Base-by-base conservation (phyloP, 2,329 filamentous ascomycete genomes). In the Sphaerulina populicola region DNA sequence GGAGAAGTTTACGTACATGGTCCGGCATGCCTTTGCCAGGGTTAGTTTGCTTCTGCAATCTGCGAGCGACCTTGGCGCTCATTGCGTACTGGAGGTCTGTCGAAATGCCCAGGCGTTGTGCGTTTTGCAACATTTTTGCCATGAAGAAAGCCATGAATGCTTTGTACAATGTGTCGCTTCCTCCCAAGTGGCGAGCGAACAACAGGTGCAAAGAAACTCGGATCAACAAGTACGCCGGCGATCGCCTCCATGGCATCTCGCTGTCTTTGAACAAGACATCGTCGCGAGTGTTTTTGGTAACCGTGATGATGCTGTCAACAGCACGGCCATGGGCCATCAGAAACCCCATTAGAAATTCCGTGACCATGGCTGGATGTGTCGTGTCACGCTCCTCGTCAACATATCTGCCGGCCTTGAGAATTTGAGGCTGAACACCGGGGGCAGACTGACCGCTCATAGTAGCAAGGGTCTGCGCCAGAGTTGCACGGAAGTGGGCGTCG, bases 261-360 rank as follows among this genome's bases (percentile, higher is more conserved):
- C 72, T 53, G 0, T 68, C 60, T 3, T 46, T 21, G 62, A 78
- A 75, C 10, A 71, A 73, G 0, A 84, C 75, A 14, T 85, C 81
- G 46, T 86, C 83, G 0, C 78, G 73, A 0, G 85, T 73, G 2
- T 75, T 71, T 60, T 87, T 87, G 0, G 69, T 68, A 1, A 84
- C 61, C 3, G 42, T 46, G 27, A 15, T 38, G 6, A 10, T 21
- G 18, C 1, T 15, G 10, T 44, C 47, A 10, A 35, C 41, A 18
- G 31, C 30, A n/a, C 30, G 18, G 10, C 51, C 51, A 14, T 45
- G 10, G 4, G 40, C 45, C 4, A 56, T 14, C 6, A 56, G 12
- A 0, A 69, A 21, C 0, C 66, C 57, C 0, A 74, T 66, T 6
- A 86, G 69, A 54, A 84, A 70, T 8, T 79, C 72, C 0, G 74